These are phyloP conservation scores for Syzygium malaccense DNA, from an alignment of 441 rosid species.

Conservation along the genomic window DNA sequence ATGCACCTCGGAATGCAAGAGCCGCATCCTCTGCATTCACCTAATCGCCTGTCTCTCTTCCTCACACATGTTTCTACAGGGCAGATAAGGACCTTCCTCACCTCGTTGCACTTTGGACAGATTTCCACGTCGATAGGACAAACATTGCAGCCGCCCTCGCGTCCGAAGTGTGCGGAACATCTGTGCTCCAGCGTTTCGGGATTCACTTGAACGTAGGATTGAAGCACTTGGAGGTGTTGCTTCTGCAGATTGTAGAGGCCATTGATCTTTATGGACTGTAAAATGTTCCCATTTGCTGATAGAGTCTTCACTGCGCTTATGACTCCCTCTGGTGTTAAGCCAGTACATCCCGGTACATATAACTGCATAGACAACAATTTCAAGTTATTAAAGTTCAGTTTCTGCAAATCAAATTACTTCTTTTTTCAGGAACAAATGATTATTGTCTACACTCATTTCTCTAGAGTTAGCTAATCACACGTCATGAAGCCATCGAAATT, in stretches of 20 bases:
- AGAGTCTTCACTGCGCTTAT: conserved; percentile 42
- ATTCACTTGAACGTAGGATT: conserved; percentile 6
- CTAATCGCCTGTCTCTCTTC: conserved; percentile 2
- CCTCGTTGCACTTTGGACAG: conserved; percentile 46
- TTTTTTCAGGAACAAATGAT: background rate
- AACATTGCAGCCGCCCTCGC: background rate
- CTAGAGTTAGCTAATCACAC: background rate
- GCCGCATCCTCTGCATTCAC: conserved; percentile 48
- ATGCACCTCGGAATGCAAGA: conserved; percentile 61
- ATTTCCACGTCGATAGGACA: conserved; percentile 32
- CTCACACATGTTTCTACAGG: conserved; percentile 28
- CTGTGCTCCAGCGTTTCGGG: background rate
- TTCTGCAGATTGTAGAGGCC: conserved; percentile 37
- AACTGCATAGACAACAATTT: conserved; percentile 27
- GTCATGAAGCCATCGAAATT: background rate
- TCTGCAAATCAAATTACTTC: background rate
- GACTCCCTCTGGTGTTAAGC: conserved; percentile 68
- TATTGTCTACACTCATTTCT: background rate
- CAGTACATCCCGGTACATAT: conserved; percentile 49
- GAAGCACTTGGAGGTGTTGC: conserved; percentile 29
- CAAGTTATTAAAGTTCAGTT: background rate
- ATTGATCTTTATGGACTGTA: conserved; percentile 28
- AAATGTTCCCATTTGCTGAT: conserved; percentile 17
- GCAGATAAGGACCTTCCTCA: conserved; percentile 40
- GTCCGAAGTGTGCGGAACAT: background rate